Percentiles rank a stretch among this genome's conserved stretches.
These are phyloP conservation scores for Rosa multiflora DNA, from an alignment of 306 rosid genomes.

Conservation along the genomic window DNA sequence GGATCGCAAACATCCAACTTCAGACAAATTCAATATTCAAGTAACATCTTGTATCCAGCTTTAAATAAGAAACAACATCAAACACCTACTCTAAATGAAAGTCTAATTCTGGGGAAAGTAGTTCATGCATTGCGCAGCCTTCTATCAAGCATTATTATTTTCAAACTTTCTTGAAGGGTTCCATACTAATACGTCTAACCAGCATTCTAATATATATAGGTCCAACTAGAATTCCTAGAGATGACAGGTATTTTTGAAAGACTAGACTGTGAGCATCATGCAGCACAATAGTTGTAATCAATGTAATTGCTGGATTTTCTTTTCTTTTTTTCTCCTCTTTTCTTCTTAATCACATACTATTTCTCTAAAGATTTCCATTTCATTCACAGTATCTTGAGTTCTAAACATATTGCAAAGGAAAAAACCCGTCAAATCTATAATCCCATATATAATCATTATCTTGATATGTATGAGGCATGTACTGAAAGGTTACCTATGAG, in stretches of 20 bases:
- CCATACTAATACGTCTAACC: neutral
- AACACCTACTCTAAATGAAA: neutral
- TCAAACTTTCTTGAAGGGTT: neutral
- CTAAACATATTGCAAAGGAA: neutral
- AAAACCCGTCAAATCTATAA: too few relatives aligned
- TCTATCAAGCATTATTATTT: neutral
- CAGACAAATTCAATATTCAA: neutral
- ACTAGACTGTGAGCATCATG: neutral
- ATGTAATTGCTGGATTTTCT: neutral
- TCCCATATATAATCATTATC: neutral
- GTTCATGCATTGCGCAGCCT: neutral
- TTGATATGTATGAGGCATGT: neutral
- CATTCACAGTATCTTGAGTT: neutral
- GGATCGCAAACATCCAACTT: conserved; percentile 3
- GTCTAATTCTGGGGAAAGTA: neutral
- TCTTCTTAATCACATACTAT: neutral
- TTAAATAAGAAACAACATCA: too few relatives aligned
- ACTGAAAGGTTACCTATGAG: neutral
- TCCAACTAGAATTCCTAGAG: neutral
- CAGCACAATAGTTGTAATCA: neutral
- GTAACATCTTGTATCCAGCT: neutral
- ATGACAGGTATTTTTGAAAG: neutral
- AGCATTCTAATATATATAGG: neutral
- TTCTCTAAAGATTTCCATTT: neutral
- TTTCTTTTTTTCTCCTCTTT: neutral